Base-by-base conservation (phyloP, 352 stramenopile species). In the Phytophthora gonapodyides region DNA sequence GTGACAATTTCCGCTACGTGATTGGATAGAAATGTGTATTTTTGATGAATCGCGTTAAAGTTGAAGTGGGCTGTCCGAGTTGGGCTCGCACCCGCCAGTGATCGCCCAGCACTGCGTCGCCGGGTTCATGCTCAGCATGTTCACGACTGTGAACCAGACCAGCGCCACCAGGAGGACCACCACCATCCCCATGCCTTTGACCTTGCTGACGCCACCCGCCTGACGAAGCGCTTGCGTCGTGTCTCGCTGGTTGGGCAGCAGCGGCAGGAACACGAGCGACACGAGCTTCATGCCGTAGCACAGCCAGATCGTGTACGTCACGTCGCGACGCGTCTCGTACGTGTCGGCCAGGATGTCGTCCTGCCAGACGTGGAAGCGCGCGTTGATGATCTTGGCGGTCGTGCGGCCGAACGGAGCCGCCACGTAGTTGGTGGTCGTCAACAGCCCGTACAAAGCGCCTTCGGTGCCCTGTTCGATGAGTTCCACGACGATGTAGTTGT, bases 81-180 rank as follows among this genome's bases (percentile, higher is more conserved):
- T 42, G 24, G 69, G 71, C 21, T 68, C 73, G 30, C 77, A 88
- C 4, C 82, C 84, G 35, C 84, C 84, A 0, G 75, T 84, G 60
- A 93, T 80, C 13, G 68, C 64, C 72, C 76, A 86, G 72, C 84
- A 93, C 55, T 80, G 66, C 30, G 79, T 93, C n/a, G 40, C 56
- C 5, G 71, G 60, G 49, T 78, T 70, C 67, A 91, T 88, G 40
- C 71, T 83, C 41, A 93, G 31, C 13, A 87, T 40, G 47, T 85
- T 83, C 31, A 81, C 73, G 19, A 69, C 57, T 36, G 69, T 81
- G 21, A 75, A 67, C 75, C 77, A 86, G n/a, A 60, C 34, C 13
- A 82, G 42, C 3, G 74, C 75, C 10, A 75, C 11, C 30, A 69
- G 40, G n/a, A 86, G 45, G 38, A 80, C 67, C 11, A 55, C 37